Conservation (phyloP, 2,329 filamentous ascomycete species). For the Aspergillus sp. region DNA sequence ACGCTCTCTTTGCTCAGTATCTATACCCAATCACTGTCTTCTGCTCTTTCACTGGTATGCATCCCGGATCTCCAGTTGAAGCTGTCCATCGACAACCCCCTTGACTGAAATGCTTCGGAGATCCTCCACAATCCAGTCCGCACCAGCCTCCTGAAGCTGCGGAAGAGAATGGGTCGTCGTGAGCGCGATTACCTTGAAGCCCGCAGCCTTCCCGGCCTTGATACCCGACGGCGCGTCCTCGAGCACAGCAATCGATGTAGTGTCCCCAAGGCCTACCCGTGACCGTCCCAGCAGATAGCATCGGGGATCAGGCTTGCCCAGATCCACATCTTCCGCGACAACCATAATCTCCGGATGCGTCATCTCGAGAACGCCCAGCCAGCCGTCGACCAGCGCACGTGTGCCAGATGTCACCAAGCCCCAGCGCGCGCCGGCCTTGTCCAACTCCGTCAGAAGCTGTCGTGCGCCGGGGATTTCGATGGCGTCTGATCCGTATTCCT, state of each 20-base stretch:
- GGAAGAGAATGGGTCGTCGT: conserved; percentile 71
- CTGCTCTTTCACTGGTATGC: conserved; percentile 32
- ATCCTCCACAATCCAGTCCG: conserved; percentile 80
- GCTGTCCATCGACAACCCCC: conserved; percentile 46
- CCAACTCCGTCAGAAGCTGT: conserved; percentile 57
- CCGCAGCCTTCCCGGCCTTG: conserved; percentile 70
- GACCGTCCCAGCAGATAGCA: conserved; percentile 63
- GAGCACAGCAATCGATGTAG: conserved; percentile 58
- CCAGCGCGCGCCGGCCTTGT: conserved; percentile 59
- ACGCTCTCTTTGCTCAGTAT: background rate
- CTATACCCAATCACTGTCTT: background rate
- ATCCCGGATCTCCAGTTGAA: conserved; percentile 60
- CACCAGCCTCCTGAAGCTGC: conserved; percentile 63
- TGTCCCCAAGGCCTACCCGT: conserved; percentile 44
- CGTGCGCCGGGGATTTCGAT: conserved; percentile 79
- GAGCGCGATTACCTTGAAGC: conserved; percentile 75
- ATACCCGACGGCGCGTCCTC: conserved; percentile 88
- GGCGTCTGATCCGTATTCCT: conserved; percentile 66
- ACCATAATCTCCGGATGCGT: conserved; percentile 58
- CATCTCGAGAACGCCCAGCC: conserved; percentile 59
- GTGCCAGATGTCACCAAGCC: conserved; percentile 73
- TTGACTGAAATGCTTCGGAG: conserved; percentile 61
- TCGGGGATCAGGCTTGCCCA: conserved; percentile 67
- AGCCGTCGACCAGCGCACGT: conserved; percentile 55
- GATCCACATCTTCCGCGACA: conserved; percentile 63